Base-by-base conservation (phyloP, 768 basidiomycete species). In the Coprinellus micaceus region DNA sequence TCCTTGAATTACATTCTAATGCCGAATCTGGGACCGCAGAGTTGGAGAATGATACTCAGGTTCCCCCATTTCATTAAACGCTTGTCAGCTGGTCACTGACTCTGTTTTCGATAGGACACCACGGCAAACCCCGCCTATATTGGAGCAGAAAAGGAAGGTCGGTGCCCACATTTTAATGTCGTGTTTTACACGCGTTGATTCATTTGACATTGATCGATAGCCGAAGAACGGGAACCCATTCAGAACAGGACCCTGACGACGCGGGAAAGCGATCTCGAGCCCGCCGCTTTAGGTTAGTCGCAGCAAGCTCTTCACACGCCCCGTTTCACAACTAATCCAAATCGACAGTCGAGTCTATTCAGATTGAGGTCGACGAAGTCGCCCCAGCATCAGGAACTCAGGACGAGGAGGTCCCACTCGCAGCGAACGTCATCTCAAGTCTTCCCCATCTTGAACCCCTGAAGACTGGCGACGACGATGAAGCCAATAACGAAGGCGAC, bases 391-490 rank as follows among this genome's bases (percentile, higher is more conserved):
- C 9, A 17, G 36, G 36, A 37, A 37, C 36, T 37, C 9, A 9
- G 9, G 36, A 37, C 17, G 36, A 37, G 36, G 17, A 37, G 36
- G 36, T 37, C 9, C 9, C 9, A 37, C 9, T 9, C 36, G 36
- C 17, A 47, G 33, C 21, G 13, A 29, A 43, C 22, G 40, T 59
- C 24, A 26, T 53, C 12, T 59, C 58, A 12, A 41, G 37, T 28
- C 30, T 46, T 6, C 58, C 53, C 13, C 53, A 46, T 26, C 41
- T 54, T 6, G 53, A 49, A 13, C 58, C 58, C 30, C 37, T 59
- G 19, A 44, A 50, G 15, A 22, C 53, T n/a, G 53, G 43, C 9
- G 43, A 53, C 15, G 40, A 53, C 22, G 46, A 43, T 26, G 13
- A 24, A 13, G 29, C 41, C n/a, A 39, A 59, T 17, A 53, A 7